Evolutionary conservation across 2,329 filamentous ascomycete genomes (phyloP), one percentile per base, ranked within the genome.

Genomic region (Aspergillus viridinutans): DNA sequence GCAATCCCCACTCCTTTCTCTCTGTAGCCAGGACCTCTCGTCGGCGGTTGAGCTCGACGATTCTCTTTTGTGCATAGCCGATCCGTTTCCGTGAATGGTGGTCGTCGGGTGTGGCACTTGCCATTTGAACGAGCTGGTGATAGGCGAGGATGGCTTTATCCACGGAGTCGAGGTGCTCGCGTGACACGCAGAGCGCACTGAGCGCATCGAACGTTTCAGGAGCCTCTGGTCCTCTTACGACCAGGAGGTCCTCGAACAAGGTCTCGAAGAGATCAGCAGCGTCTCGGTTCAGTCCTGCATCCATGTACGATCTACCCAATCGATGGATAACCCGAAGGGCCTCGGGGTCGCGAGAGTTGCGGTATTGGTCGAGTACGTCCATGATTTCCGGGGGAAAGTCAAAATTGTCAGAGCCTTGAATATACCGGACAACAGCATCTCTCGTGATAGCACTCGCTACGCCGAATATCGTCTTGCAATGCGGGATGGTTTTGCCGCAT

Each of bases 61-160:
- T 68, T 28, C 66, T 52, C 49, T 64, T 69, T 50, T 68, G 63
- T 2, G 68, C 65, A 40, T 69, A 69, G 12, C 49, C 57, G 49
- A 70, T 67, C 38, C 61, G 55, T 32, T 63, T 67, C 23, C 65
- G 61, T 9, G 68, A 65, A 25, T 65, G 64, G 38, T 69, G 68
- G 8, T 62, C 59, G 20, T 62, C 60, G 7, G 64, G 66, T 0
- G 65, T 64, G 45, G 61, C 56, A 3, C 57, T 54, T 5, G 67
- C 68, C 59, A 69, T 67, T 23, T 65, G 57, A 8, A 69, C 58
- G 9, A 71, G 61, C 35, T 69, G 65, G 10, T 64, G 61, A 48
- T 71, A 71, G 8, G 67, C 62, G 6, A 68, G 63, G 10, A 69
- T 67, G 2, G 68, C 68, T 49, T 69, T 64, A 26, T 71, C 68